Evolutionary conservation across 495 filamentous ascomycete genomes (phyloP), one percentile per base, ranked within the genome.

Genomic region (Penicillium cataractarum): DNA sequence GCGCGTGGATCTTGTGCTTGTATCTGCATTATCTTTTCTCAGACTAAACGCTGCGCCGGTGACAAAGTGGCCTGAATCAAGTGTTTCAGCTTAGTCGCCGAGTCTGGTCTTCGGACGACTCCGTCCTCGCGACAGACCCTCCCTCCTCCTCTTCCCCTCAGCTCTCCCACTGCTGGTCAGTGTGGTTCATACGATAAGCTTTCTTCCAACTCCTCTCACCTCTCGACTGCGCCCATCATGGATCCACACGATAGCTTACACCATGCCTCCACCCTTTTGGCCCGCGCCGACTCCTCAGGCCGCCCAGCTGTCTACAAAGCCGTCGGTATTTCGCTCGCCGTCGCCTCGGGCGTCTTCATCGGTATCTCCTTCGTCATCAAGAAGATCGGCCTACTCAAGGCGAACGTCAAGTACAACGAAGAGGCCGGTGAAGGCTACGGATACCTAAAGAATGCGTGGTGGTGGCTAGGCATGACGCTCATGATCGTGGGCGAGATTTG

Each of bases 401-500:
- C 95, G 48, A 99, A 99, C 74, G 85, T 91, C 65, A 99, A 98
- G 78, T 97, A 97, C 76, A 90, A 96, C 69, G 94, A 97, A 73
- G 92, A 93, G 65, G 93, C 93, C 2, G 95, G 95, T 53, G 94
- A 98, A 74, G 95, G 95, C 33, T 99, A 99, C 73, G 96, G 95
- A 61, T 99, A 99, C 74, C 85, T 99, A 67, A 97, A 96, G 83
- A 99, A 99, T 72, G 78, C 82, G 21, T 97, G 84, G 79, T 99
- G 95, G 95, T 99, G 95, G 95, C 74, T 78, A 24, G 95, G 95
- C 64, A 99, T 99, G 96, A 92, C 85, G 21, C 80, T 99, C 71
- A 99, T 99, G 95, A 96, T 98, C 65, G 69, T 98, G 44, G 95
- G 95, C 53, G 95, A 99, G 77, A 87, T 95, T 35, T 97, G 94